Evolutionary conservation across 1,284 basidiomycete genomes (phyloP).

Genomic region (Rhizoctonia solani): DNA sequence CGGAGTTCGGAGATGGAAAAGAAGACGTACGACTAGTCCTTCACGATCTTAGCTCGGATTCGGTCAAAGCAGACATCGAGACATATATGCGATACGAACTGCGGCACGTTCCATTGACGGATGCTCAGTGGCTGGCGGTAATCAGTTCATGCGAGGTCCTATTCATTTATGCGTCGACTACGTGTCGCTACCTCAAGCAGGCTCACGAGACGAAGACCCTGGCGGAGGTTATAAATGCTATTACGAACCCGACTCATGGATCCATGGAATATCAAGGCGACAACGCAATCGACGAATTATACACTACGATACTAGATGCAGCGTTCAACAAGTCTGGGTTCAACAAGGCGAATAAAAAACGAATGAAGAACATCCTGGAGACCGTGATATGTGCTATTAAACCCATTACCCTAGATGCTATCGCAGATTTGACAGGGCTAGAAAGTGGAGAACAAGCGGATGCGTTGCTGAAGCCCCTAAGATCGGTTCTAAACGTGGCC

Average conservation of each 20-base stretch:
- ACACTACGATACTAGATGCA: background rate
- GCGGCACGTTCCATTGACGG: background rate
- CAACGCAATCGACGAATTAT: background rate
- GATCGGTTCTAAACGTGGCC: background rate
- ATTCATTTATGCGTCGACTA: slow-evolving; percentile 34
- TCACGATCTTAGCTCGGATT: slow-evolving; percentile 4
- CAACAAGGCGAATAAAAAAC: background rate
- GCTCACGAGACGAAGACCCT: background rate
- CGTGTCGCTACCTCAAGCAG: background rate
- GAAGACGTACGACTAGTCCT: background rate
- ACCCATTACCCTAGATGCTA: background rate
- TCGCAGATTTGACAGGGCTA: background rate
- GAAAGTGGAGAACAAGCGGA: background rate
- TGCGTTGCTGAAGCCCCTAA: background rate
- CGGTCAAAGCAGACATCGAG: slow-evolving; percentile 30
- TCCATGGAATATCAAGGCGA: background rate
- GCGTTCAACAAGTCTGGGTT: background rate
- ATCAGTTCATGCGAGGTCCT: background rate
- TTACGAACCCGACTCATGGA: background rate
- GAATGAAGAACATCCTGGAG: background rate
- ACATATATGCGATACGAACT: slow-evolving; percentile 3
- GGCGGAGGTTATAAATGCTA: background rate
- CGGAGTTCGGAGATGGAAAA: background rate
- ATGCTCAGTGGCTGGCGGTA: background rate
- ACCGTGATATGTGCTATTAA: background rate